Base-by-base conservation (phyloP, 345 rosid genomes). In the Mallotus nudiflorus region DNA sequence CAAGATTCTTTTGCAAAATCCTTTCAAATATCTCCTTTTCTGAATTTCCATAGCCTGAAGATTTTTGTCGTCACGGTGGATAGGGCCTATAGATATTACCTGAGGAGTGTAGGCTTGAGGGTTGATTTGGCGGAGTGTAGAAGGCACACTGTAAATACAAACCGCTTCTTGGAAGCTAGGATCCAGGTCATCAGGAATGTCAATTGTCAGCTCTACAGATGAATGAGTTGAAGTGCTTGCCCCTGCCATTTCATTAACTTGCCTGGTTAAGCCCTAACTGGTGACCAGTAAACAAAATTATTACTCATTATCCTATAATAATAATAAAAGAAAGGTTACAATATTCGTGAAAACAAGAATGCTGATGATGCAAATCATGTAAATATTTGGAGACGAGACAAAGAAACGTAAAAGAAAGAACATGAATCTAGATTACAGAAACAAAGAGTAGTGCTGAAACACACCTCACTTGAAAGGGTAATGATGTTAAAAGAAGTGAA, bases 11-110 rank as follows among this genome's bases (percentile, higher is more conserved):
- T 35, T 50, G n/a, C 35, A 35, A 11, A 71, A 71, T 53, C 54
- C 54, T 10, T 24, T 5, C 6, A 40, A 16, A 12, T 71, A 71
- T 44, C 75, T 58, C 25, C 8, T 39, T 29, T 68, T 58, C 31
- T 40, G 58, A 31, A 20, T n/a, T 18, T 65, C 31, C 66, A 46
- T 46, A 29, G 24, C 18, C 19, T 33, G 4, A 27, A 54, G 53
- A 6, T 19, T 5, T 18, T 3, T 0, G 8, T 11, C 5, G 52
- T 0, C 39, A n/a, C 55, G 39, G 54, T 55, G 71, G 28, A 68
- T 37, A 39, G 71, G 71, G 3, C 71, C 63, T 25, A 68, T 68
- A 22, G 71, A 68, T 6, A 68, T 56, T 55, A 68, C 25, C 40
- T n/a, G 62, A 68, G n/a, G n/a, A n/a, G 71, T 55, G 37, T 68